Evolutionary conservation across 116 monocot species (phyloP), one percentile per base, ranked within the genome.

Genomic region (Iris pallida): DNA sequence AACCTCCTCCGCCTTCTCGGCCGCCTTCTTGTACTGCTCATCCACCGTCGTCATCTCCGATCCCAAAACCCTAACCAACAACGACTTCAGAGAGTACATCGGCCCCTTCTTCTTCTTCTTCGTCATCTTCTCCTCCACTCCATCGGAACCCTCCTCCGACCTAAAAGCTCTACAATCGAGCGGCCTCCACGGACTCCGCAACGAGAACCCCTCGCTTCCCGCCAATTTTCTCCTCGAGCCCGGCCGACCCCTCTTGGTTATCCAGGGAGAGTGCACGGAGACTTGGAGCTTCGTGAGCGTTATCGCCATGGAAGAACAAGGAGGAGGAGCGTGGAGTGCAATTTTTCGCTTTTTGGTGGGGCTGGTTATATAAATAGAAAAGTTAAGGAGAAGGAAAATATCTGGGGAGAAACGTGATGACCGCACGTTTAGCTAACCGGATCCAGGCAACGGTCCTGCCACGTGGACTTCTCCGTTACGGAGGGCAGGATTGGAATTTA

Each of bases 1-100:
- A 43, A 92, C 53, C 8, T 86, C 89, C 68, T 96, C 92, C 6
- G 83, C 85, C 45, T 82, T 89, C 83, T 96, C 92, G 62, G 92
- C 89, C 2, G 75, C 81, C 74, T 77, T 86, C 81, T 73, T 76
- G 68, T 96, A 89, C 64, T 76, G 57, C 4, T 82, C 87, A 43
- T 81, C 79, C 4, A 74, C 70, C 30, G 51, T 2, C 20, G 53
- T 45, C 13, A 59, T 48, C 61, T 30, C 46, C 55, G 71, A 53
- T 5, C 95, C 86, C 16, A 75, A 76, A 68, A 68, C 60, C 72
- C 78, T 77, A 45, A 83, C 70, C 17, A 92, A 69, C 68, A 89
- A 19, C 30, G 84, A 72, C 59, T 96, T 92, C 61, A 96, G 65
- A 7, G 80, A 65, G 72, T 87, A 92, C 46, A 92, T 70, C 42